These are phyloP conservation scores for Chiua virens DNA, from an alignment of 768 basidiomycete species.

Conservation along the genomic window DNA sequence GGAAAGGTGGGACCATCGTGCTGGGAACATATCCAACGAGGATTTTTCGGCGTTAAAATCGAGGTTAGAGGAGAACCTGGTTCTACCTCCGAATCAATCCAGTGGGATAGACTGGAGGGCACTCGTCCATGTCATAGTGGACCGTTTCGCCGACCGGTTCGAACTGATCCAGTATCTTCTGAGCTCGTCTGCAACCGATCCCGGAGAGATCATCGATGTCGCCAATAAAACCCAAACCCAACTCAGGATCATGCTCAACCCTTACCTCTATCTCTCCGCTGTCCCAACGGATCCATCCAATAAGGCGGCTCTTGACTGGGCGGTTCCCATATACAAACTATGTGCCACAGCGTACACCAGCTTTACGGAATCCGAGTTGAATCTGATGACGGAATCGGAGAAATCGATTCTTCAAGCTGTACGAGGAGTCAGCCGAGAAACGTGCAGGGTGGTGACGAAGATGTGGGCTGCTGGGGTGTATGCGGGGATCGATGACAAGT, in stretches of 20 bases:
- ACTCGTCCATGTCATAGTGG: conserved; percentile 24
- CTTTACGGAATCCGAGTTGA: not conserved
- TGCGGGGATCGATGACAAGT: conserved; percentile 14
- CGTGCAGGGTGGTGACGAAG: conserved; percentile 44
- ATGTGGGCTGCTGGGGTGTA: conserved; percentile 47
- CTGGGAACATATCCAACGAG: not conserved
- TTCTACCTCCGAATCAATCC: not conserved
- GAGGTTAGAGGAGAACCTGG: not conserved
- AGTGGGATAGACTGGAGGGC: conserved; percentile 35
- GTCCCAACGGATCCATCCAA: conserved; percentile 3
- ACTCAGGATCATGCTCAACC: conserved; percentile 28
- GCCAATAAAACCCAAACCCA: conserved; percentile 19
- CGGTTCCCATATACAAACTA: conserved; percentile 26
- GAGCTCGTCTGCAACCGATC: conserved; percentile 1
- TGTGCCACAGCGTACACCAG: conserved; percentile 31
- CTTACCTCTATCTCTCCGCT: conserved; percentile 25
- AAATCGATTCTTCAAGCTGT: conserved; percentile 25
- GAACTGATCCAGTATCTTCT: conserved; percentile 27
- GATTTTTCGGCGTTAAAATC: conserved; percentile 2
- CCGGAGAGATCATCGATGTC: conserved; percentile 3
- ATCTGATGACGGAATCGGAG: conserved; percentile 29
- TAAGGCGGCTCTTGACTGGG: conserved; percentile 22
- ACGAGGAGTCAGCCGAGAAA: conserved; percentile 40
- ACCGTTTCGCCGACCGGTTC: conserved; percentile 33
- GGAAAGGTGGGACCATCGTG: conserved; percentile 17